Evolutionary conservation across 2,329 filamentous ascomycete species (phyloP), one percentile per base, ranked within the genome.

Genomic region (Monosporascus sp.): DNA sequence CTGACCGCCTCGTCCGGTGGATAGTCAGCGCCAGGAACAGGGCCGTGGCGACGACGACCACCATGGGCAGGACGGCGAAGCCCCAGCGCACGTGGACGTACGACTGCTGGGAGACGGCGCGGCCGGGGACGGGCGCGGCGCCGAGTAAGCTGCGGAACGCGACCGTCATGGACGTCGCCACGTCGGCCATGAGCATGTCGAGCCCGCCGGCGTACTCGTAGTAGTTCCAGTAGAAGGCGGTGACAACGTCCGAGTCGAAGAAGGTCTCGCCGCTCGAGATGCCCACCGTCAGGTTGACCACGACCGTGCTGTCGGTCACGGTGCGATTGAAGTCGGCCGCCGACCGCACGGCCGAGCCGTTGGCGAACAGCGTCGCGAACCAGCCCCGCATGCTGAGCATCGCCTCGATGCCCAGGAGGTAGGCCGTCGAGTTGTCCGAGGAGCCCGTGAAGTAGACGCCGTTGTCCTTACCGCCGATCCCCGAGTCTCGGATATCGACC

Each of bases 211-310:
- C 55, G 44, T 71, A 71, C 50, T 72, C 60, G 59, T 71, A 71
- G 61, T 72, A 71, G 55, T 70, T 70, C 69, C 68, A 71, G 60
- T 72, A 72, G 48, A 72, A 72, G 2, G 68, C 69, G 26, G 70
- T 69, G 16, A 72, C 68, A 47, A 71, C 63, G 50, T 72, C 70
- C 1, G 64, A 68, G 51, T 69, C 67, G 56, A 68, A 68, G 53
- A 68, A 68, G 5, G 65, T 70, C 44, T 60, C 60, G 14, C 67
- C 66, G 7, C 59, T 64, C 2, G 65, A 64, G 31, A 70, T 68
- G 20, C 66, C 68, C 4, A 68, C 66, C 2, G 66, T 68, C 8
- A 68, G 59, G 49, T 68, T 68, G 37, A 68, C 66, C 9, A 63
- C 65, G 4, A 69, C 61, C 5, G 56, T 52, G 49, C 52, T 63